Evolutionary conservation across 2,329 filamentous ascomycete genomes (phyloP), one percentile per base, ranked within the genome.

Genomic region (Phaeoacremonium minimum): DNA sequence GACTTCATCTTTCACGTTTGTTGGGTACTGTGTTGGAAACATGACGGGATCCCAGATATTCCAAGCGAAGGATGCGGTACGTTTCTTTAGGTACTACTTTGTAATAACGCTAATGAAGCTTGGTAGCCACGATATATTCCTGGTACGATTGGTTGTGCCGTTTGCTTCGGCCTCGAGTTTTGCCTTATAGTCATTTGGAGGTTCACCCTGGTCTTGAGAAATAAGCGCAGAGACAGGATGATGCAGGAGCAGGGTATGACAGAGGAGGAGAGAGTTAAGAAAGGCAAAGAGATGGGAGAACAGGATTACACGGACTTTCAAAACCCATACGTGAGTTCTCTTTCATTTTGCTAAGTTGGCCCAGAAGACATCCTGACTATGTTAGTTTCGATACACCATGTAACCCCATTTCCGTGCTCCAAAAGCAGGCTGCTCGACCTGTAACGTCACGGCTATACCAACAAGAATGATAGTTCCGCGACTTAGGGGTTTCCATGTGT

Each of bases 1-100:
- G 28, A 64, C 63, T 11, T 64, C 58, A 13, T 65, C 64, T 4
- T 61, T 67, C 28, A 65, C 66, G 1, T 68, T 71, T 35, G 55
- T 67, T 6, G 65, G 56, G 2, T 71, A 70, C 45, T 70, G 66
- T 36, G 62, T 66, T 4, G 67, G 67, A 3, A 71, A 70, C 45
- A 69, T 69, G 59, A 56, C 57, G 4, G 66, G 67, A 5, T 62
- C 60, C 7, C 65, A 70, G 46, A 67, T 71, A 34, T 71, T 70
- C 52, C 56, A 59, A 32, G 46, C 54, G 5, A 52, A 51, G 15
- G 67, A 70, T 42, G 64, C 63, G 1, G 55, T 58, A 47, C n/a
- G 56, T 46, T 5, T 17, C 12, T 28, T 18, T 30, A 15, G 14
- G 6, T 35, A 6, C 15, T 30, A 14, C 28, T 18, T 11, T 18